Base-by-base conservation (phyloP, 768 basidiomycete species). In the Favolaschia claudopus region DNA sequence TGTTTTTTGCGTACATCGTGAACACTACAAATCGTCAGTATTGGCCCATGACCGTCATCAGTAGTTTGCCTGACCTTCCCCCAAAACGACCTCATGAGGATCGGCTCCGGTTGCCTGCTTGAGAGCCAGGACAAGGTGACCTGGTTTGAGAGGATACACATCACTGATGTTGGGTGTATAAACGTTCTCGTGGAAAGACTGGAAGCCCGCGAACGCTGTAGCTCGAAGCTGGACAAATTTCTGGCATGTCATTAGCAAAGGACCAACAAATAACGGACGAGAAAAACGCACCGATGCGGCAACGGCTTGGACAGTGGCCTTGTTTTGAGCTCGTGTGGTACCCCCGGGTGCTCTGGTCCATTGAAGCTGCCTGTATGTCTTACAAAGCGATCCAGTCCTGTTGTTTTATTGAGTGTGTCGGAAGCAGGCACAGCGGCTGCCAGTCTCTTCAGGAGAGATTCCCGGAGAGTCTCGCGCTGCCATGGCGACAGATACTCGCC, bases 1-100 rank as follows among this genome's bases (percentile, higher is more conserved):
- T 53, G 22, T 48, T 53, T 33, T 65, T 55, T 4, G 66, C 39
- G 28, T 67, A 65, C 49, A 63, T 63, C 0, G 65, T 67, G 9
- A 64, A 40, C 0, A 67, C 65, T 64, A 43, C 17, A 28, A 28
- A 14, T 20, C 20, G 43, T 17, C 25, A 25, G n/a, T n/a, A n/a
- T n/a, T n/a, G n/a, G n/a, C n/a, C n/a, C 31, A n/a, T n/a, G n/a
- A n/a, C n/a, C n/a, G n/a, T n/a, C n/a, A n/a, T n/a, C n/a, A n/a
- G n/a, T n/a, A 19, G 33, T 28, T 42, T 7, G 12, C 37, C 36
- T 5, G 1, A 39, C 50, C 52, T 31, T 58, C 31, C 15, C 20
- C 33, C 15, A 36, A 2, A 31, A 34, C 6, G 25, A 48, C 8
- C 19, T 48, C 34, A 34, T 14, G 1, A 10, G 19, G 19, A 2